These are phyloP conservation scores for Lentithecium fluviatile DNA, from an alignment of 495 filamentous ascomycete genomes.

Conservation along the genomic window DNA sequence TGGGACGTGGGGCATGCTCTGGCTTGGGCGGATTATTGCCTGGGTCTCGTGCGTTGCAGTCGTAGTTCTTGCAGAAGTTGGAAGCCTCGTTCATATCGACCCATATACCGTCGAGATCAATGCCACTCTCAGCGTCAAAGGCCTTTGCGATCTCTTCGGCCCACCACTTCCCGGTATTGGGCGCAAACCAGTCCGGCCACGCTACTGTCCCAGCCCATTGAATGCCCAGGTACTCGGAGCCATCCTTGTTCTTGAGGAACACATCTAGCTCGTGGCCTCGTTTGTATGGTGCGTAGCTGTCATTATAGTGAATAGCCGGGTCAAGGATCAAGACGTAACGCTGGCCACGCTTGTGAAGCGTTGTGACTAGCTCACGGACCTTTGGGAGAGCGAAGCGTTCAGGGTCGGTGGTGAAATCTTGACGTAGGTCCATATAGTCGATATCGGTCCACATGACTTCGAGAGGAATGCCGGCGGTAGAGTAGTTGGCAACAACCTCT, in stretches of 20 bases:
- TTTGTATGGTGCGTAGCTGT: slow-evolving; percentile 56
- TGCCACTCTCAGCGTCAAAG: slow-evolving; percentile 62
- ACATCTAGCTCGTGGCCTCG: slow-evolving; percentile 57
- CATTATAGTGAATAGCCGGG: slow-evolving; percentile 53
- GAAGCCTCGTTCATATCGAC: slow-evolving; percentile 46
- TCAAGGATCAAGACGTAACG: slow-evolving; percentile 58
- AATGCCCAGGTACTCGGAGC: slow-evolving; percentile 40
- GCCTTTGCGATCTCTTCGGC: slow-evolving; percentile 65
- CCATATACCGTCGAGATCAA: slow-evolving; percentile 67
- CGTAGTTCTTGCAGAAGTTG: slow-evolving; percentile 63
- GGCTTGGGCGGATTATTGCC: slow-evolving; percentile 17
- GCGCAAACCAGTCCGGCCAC: slow-evolving; percentile 76
- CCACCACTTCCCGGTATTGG: slow-evolving; percentile 70
- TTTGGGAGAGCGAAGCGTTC: slow-evolving; percentile 66
- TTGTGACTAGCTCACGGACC: slow-evolving; percentile 67
- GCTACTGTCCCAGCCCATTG: slow-evolving; percentile 29
- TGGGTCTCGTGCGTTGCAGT: slow-evolving; percentile 54
- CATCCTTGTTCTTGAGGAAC: slow-evolving; percentile 47
- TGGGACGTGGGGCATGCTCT: slow-evolving; percentile 43
- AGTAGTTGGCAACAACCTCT: slow-evolving; percentile 80
- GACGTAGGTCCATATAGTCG: slow-evolving; percentile 48
- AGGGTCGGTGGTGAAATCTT: slow-evolving; percentile 62
- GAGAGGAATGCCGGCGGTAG: slow-evolving; percentile 69
- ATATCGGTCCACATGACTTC: slow-evolving; percentile 94
- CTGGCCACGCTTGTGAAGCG: slow-evolving; percentile 72